Conservation (phyloP, 1,139 yeast genomes). For the Blastobotrys indianensis region DNA sequence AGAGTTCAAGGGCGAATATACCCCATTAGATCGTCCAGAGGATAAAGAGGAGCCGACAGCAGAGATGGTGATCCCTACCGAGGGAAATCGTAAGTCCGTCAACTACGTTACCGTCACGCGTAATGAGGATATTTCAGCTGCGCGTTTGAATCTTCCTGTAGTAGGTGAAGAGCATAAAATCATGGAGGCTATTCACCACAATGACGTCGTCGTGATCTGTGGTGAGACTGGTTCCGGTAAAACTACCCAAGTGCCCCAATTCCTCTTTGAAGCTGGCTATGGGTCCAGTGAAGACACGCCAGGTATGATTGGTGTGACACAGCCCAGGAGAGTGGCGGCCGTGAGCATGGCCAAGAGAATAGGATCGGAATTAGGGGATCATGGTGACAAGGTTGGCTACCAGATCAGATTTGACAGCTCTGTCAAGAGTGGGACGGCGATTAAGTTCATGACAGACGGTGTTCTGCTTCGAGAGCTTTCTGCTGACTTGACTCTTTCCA, state of each 20-base stretch:
- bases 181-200: constrained; percentile 93
- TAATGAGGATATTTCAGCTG: constrained; percentile 55
- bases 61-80: constrained; percentile 52
- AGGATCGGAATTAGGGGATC: constrained; percentile 72
- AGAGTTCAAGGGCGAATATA: constrained; percentile 28
- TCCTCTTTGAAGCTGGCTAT: constrained; percentile 82
- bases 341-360: constrained; percentile 96
- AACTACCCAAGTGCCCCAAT: constrained; percentile 96
- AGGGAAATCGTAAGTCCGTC: constrained; percentile 49
- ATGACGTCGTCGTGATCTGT: constrained; percentile 85
- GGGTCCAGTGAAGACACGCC: constrained; percentile 63
- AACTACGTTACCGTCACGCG: constrained; percentile 65
- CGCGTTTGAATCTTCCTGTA: constrained; percentile 75
- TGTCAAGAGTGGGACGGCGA: constrained; percentile 61
- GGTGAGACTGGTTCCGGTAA: constrained; percentile 99
- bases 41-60: constrained; percentile 34
- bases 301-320: constrained; percentile 94
- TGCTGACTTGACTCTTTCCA: constrained; percentile 70
- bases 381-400: constrained; percentile 72
- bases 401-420: constrained; percentile 88
- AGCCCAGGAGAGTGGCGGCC: constrained; percentile 98
- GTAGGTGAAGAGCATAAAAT: constrained; percentile 85
- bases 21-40: constrained; percentile 33
- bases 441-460: constrained; percentile 99
- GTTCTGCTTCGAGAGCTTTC: constrained; percentile 88